Evolutionary conservation across 345 rosid genomes (phyloP).

Genomic region (Salix caprea): DNA sequence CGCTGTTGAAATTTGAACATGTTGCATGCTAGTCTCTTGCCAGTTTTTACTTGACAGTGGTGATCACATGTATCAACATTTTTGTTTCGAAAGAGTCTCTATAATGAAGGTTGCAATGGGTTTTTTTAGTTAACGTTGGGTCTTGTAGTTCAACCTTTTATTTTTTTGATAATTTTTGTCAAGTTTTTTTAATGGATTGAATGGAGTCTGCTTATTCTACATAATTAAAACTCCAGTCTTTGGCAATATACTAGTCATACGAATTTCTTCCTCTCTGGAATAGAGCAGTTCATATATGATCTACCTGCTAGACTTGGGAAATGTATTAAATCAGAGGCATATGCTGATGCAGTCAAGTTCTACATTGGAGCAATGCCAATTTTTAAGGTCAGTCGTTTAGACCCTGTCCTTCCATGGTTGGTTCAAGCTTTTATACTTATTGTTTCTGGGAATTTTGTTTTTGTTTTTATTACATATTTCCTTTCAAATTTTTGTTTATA

Average conservation of each 20-base stretch:
- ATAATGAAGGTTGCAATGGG: neutral
- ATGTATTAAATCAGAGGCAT: conserved; percentile 85
- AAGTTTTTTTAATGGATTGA: neutral
- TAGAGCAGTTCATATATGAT: conserved; percentile 97
- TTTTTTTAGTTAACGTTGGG: neutral
- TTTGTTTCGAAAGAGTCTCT: neutral
- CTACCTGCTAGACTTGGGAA: conserved; percentile 94
- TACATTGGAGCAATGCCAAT: conserved; percentile 97
- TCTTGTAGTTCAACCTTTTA: neutral
- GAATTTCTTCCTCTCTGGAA: conserved; percentile 40
- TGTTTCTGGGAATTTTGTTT: neutral
- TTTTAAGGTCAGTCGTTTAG: conserved; percentile 55
- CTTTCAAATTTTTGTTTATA: conserved; percentile 10
- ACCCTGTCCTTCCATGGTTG: neutral
- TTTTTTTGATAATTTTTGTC: neutral
- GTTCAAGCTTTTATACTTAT: neutral
- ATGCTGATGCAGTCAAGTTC: conserved; percentile 94
- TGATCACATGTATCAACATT: neutral
- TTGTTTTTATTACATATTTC: neutral
- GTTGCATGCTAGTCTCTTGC: neutral
- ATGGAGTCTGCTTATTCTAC: neutral
- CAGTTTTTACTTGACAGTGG: neutral
- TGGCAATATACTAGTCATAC: conserved; percentile 33
- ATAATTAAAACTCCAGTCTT: conserved; percentile 6
- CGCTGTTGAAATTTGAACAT: conserved; percentile 3